Base-by-base conservation (phyloP, 23 red algal genomes). In the Gracilaria vermiculophylla region DNA sequence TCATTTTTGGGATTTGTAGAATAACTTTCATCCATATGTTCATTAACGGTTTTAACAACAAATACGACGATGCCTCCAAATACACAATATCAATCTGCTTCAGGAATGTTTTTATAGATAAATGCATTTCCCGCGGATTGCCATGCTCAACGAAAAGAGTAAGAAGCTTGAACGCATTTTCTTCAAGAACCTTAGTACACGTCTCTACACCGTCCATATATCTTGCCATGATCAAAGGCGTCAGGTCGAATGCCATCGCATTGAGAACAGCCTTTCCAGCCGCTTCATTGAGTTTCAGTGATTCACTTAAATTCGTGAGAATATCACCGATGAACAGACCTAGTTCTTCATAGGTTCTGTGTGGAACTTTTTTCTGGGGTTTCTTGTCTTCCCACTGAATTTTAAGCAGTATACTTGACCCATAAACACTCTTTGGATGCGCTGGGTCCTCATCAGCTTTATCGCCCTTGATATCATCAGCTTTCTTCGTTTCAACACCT, bases 331-430 rank as follows among this genome's bases (percentile, higher is more conserved):
- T 76, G 48, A 88, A 88, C 8, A 19, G n/a, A 36, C 66, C 84
- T 19, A 88, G 53, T 3, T 55, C 27, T 37, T 77, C 70, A 34
- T 88, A 88, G 43, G 66, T 76, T 64, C 53, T 76, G 31, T 65
- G 48, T 16, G 84, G 83, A 20, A 88, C 84, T 17, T 77, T 58
- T 52, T 88, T 88, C 41, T 88, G 84, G 17, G 58, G 35, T 3
- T 23, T 50, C 24, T 69, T 65, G 40, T 78, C 66, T 53, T 88
- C 72, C 84, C 84, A 88, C 64, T 88, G 84, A 37, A 88, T 51
- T 49, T 88, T 88, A 19, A 88, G 65, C 31, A 88, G 16, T 39
- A 88, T 88, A 76, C 84, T 88, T 40, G 84, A 45, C n/a, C 84
- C 84, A 33, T 88, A 88, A 3, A 64, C 53, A 20, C 84, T 78